Evolutionary conservation across 768 basidiomycete species (phyloP).

Genomic region (Crucibulum laeve): DNA sequence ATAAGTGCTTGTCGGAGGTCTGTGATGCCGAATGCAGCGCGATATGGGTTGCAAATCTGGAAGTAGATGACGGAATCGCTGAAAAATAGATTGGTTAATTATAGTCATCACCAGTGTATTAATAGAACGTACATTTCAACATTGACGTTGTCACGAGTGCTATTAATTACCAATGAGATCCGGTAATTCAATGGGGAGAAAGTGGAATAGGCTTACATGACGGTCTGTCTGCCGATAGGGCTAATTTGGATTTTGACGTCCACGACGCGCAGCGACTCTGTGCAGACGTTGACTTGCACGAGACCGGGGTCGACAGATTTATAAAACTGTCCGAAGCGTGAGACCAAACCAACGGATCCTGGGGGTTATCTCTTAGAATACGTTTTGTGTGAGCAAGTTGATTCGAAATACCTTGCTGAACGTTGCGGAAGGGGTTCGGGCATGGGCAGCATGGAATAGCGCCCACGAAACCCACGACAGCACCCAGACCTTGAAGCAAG

Average conservation of each 20-base stretch:
- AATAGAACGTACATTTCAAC: constrained; percentile 71
- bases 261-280: constrained; percentile 80
- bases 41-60: constrained; percentile 87
- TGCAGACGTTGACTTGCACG: constrained; percentile 91
- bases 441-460: constrained; percentile 81
- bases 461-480: constrained; percentile 61
- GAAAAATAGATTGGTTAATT: constrained; percentile 3
- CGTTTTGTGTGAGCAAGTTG: not conserved
- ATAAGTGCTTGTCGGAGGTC: constrained; percentile 84
- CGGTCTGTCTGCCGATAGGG: constrained; percentile 79
- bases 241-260: constrained; percentile 97
- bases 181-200: not conserved
- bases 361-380: constrained; percentile 14
- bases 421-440: constrained; percentile 83
- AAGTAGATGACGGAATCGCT: constrained; percentile 94
- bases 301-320: constrained; percentile 92
- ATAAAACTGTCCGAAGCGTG: constrained; percentile 95
- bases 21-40: constrained; percentile 89
- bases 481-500: constrained; percentile 67
- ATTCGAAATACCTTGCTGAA: constrained; percentile 63
- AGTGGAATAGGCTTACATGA: constrained; percentile 50
- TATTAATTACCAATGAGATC: constrained; percentile 13
- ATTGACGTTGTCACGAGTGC: constrained; percentile 93
- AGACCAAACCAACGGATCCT: constrained; percentile 89
- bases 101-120: not conserved